Evolutionary conservation across 169 alveolate species (phyloP), one percentile per base, ranked within the genome.

Genomic region (Plasmodium blacklocki): DNA sequence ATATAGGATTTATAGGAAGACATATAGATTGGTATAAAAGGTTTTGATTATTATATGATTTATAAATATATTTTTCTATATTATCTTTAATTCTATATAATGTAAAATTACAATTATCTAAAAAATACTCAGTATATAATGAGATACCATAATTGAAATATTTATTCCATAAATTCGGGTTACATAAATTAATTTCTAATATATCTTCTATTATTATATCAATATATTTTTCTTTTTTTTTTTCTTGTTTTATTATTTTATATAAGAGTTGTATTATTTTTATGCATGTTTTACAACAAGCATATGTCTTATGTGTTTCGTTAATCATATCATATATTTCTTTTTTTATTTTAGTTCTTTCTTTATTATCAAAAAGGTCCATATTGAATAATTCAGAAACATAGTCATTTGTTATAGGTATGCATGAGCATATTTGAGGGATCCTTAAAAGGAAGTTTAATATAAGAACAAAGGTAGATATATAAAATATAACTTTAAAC

Each of bases 181-280:
- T 58, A 47, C 89, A 76, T 56, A 76, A 49, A 29, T 76, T 76
- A 2, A 32, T 62, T 76, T 76, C 89, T 56, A 76, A 43, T 12
- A 75, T 26, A 19, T 76, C 89, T n/a, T 76, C 89, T 62, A 76
- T 76, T 18, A 75, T 75, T 23, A 76, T 76, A 49, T 76, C 89
- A 8, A 76, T 58, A 63, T 76, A 76, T 47, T 26, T 23, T 8
- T 76, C 89, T 76, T 47, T 76, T 64, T 76, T 76, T 4, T 62
- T 74, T 39, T 39, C 47, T 12, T 52, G n/a, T 76, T 76, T 8
- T 8, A 76, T 76, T 63, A 76, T 76, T 76, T 64, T 49, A 8
- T 14, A 23, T 49, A 76, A 45, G 14, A 76, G 56, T 26, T 76
- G 89, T 64, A 76, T 64, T 3, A 76, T 56, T 18, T 76, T 76